Base-by-base conservation (phyloP, 768 basidiomycete species). In the Wakefieldia striispora region DNA sequence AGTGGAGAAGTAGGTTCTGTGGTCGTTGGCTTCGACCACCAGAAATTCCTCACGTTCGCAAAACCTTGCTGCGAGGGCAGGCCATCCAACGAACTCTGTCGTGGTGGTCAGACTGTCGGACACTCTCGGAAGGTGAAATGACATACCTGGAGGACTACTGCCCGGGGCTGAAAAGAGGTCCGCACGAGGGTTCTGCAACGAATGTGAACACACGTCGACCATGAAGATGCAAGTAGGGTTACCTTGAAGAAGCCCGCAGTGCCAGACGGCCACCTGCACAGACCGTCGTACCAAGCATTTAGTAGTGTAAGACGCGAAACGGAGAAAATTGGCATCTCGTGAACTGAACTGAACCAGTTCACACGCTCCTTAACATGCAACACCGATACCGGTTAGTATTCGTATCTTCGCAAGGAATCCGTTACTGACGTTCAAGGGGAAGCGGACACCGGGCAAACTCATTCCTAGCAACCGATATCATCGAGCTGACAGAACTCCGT, bases 401-500 rank as follows among this genome's bases (percentile, higher is more conserved):
- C 41, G 1, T 7, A 11, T 20, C 10, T 9, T 23, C 20, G 14
- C 6, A 12, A 34, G 26, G 35, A 34, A n/a, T 21, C 7, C 31
- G 6, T 13, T 2, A n/a, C 19, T 50, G 13, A 49, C 17, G 5
- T 34, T 5, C 21, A 44, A 14, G 12, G 7, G 38, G 76, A 46
- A 78, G 76, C 50, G 75, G 77, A 0, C 78, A 79, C 47, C 70
- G 74, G 27, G 67, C 72, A 12, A 50, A 75, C 40, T 84, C 82
- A 1, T 84, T 82, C 55, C 59, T 72, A 8, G 70, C 82, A 1
- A 57, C 71, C 16, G 83, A 85, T 55, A 51, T 82, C 27, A 75
- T 72, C 44, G 82, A 85, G 61, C 77, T 85, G 45, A 81, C 81
- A 20, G 90, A 93, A 62, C 67, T 93, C 16, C 78, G 91, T 13